Conservation (phyloP, 768 basidiomycete species). For the Rhodotorula toruloides region DNA sequence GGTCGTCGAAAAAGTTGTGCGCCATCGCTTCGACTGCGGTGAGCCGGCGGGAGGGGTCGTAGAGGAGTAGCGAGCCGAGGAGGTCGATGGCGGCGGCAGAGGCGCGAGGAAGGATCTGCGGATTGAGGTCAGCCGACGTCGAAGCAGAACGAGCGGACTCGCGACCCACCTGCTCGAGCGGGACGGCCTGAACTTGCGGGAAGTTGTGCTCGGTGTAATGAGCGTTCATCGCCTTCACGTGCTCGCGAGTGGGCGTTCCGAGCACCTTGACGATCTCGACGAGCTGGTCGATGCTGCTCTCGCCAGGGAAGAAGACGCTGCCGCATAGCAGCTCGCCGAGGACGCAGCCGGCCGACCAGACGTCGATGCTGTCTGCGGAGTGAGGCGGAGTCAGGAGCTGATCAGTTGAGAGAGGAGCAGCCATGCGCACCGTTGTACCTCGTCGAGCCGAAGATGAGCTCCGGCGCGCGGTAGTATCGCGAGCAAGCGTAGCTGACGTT, state of each 20-base stretch:
- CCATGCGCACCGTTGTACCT: constrained; percentile 92
- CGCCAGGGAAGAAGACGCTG: constrained; percentile 94
- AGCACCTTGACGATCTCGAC: constrained; percentile 99
- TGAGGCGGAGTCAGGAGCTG: background rate
- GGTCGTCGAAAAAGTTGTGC: constrained; percentile 86
- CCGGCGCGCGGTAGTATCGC: constrained; percentile 87
- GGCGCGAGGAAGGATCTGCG: constrained; percentile 80
- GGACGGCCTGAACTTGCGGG: constrained; percentile 85
- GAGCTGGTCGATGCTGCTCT: constrained; percentile 86
- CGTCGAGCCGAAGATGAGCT: constrained; percentile 97
- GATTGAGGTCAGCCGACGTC: too few relatives aligned
- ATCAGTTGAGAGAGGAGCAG: constrained; percentile 50
- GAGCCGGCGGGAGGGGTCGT: constrained; percentile 81
- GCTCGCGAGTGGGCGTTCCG: constrained; percentile 91
- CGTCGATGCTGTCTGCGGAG: constrained; percentile 56
- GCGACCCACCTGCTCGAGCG: background rate
- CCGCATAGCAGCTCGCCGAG: constrained; percentile 99
- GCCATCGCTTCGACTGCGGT: constrained; percentile 76
- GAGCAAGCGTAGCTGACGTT: constrained; percentile 99
- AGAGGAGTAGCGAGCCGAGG: constrained; percentile 84
- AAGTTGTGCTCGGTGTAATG: constrained; percentile 99
- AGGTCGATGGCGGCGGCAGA: constrained; percentile 88
- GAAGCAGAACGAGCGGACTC: too few relatives aligned
- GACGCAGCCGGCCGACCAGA: constrained; percentile 99
- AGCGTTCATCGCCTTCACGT: constrained; percentile 99